Evolutionary conservation across 495 filamentous ascomycete genomes (phyloP).

Genomic region (Neurospora sp.): DNA sequence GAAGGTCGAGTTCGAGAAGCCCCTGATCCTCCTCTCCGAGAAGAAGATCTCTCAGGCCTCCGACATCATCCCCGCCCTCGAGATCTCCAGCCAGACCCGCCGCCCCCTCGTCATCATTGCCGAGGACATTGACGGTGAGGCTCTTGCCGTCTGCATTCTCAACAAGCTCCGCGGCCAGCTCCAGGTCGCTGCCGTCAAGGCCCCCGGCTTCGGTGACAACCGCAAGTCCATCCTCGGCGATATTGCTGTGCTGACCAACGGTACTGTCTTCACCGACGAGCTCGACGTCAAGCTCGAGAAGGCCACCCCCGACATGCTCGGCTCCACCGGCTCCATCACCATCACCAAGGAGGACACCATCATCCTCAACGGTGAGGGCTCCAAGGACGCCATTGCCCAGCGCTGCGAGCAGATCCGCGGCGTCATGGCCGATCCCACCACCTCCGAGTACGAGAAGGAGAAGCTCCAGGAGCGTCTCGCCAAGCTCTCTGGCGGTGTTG

Average conservation of each 20-base stretch:
- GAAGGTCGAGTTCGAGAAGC: slow-evolving; percentile 99
- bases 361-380: slow-evolving; percentile 93
- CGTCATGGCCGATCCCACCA: slow-evolving; percentile 85
- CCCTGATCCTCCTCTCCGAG: slow-evolving; percentile 93
- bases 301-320: slow-evolving; percentile 89
- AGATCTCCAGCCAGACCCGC: slow-evolving; percentile 90
- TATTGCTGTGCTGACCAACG: slow-evolving; percentile 89
- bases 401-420: slow-evolving; percentile 98
- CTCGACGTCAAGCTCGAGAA: slow-evolving; percentile 98
- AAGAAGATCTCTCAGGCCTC: slow-evolving; percentile 99
- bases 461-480: slow-evolving; percentile 99
- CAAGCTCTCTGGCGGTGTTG: slow-evolving; percentile 97
- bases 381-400: slow-evolving; percentile 87
- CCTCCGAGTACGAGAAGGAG: slow-evolving; percentile 99
- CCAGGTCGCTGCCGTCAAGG: slow-evolving; percentile 97
- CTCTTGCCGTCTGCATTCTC: slow-evolving; percentile 94
- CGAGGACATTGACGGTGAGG: slow-evolving; percentile 98
- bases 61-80: slow-evolving; percentile 95
- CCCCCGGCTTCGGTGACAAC: slow-evolving; percentile 98
- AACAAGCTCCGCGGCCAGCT: slow-evolving; percentile 99
- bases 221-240: slow-evolving; percentile 98
- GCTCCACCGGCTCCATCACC: slow-evolving; percentile 93
- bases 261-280: slow-evolving; percentile 95
- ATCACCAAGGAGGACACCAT: slow-evolving; percentile 99
- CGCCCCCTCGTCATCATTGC: slow-evolving; percentile 96